phyloP scores from a whole-genome alignment of 352 stramenopile species.

The Pythium apleroticum region DNA sequence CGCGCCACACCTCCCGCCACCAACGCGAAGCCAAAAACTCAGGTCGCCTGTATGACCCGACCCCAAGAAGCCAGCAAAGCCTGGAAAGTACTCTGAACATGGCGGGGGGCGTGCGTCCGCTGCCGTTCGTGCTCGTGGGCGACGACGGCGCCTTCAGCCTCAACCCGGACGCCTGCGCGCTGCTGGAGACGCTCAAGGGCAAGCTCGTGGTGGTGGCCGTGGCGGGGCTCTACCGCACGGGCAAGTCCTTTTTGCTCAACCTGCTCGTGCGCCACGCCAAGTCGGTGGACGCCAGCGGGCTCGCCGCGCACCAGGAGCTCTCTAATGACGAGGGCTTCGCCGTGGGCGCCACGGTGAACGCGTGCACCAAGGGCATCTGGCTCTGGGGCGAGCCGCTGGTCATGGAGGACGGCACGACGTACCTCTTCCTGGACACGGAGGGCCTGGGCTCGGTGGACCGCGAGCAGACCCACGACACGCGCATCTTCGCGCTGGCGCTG shows the following conservation, averaged over 20 bases:
- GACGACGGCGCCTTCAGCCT: slow-evolving; percentile 80
- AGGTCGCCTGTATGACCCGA: background rate
- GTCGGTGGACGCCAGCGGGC: slow-evolving; percentile 27
- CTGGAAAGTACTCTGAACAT: background rate
- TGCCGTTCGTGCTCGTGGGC: slow-evolving; percentile 81
- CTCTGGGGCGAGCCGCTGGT: slow-evolving; percentile 86
- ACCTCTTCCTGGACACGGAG: slow-evolving; percentile 90
- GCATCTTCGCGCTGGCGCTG: slow-evolving; percentile 88
- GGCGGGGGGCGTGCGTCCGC: slow-evolving; percentile 45
- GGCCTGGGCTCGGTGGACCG: slow-evolving; percentile 82
- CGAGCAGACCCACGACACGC: slow-evolving; percentile 87
- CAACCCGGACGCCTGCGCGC: slow-evolving; percentile 65
- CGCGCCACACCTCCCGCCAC: slow-evolving; percentile 2
- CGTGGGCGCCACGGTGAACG: slow-evolving; percentile 84
- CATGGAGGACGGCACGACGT: slow-evolving; percentile 64
- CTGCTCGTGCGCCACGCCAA: slow-evolving; percentile 67
- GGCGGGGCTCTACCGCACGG: slow-evolving; percentile 86
- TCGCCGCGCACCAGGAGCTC: slow-evolving; percentile 10
- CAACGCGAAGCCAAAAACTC: slow-evolving; percentile 10
- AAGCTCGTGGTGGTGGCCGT: slow-evolving; percentile 86
- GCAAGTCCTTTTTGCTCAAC: slow-evolving; percentile 91
- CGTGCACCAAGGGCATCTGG: slow-evolving; percentile 92
- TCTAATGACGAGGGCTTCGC: slow-evolving; percentile 53
- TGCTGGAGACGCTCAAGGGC: slow-evolving; percentile 71
- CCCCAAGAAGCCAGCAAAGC: slow-evolving; percentile 12